A percentile compares a stretch with the other conserved stretches of the same genome.
Conservation (phyloP, 352 stramenopile genomes). For the Pythium insidiosum region DNA sequence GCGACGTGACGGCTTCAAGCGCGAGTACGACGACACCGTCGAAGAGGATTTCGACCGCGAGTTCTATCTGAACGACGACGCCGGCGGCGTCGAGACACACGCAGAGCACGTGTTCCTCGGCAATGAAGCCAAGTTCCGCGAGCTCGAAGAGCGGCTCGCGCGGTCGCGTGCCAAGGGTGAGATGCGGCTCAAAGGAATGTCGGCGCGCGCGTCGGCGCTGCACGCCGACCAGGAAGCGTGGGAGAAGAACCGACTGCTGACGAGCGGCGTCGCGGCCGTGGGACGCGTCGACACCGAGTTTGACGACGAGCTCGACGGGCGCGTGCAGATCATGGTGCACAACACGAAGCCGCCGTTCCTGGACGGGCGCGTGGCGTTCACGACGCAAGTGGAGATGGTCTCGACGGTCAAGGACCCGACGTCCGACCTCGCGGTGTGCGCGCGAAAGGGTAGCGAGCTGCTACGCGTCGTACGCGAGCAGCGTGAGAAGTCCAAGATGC, state of each 20-base stretch:
- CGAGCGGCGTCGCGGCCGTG: conserved; percentile 87
- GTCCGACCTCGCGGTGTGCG: conserved; percentile 93
- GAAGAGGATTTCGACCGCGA: conserved; percentile 93
- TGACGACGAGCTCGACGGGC: conserved; percentile 91
- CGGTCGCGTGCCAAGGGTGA: conserved; percentile 75
- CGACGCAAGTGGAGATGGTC: conserved; percentile 92
- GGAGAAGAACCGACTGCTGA: conserved; percentile 96
- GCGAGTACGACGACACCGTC: conserved; percentile 66
- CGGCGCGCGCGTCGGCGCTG: conserved; percentile 87
- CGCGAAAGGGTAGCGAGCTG: conserved; percentile 93
- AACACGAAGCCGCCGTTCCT: conserved; percentile 98
- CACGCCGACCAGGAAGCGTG: conserved; percentile 97
- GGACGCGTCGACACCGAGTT: conserved; percentile 75
- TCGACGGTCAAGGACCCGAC: conserved; percentile 94
- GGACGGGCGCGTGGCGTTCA: conserved; percentile 92
- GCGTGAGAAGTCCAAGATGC: conserved; percentile 88
- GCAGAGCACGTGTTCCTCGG: conserved; percentile 88
- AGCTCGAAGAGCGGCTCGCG: conserved; percentile 87
- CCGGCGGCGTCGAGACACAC: conserved; percentile 37
- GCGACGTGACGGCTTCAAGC: conserved; percentile 42
- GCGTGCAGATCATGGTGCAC: conserved; percentile 96
- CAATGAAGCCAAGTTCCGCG: conserved; percentile 86
- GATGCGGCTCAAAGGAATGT: conserved; percentile 86
- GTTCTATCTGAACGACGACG: conserved; percentile 94
- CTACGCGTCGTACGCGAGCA: conserved; percentile 80